Evolutionary conservation across 768 basidiomycete genomes (phyloP), one percentile per base, ranked within the genome.

Genomic region (Trametes gibbosa): DNA sequence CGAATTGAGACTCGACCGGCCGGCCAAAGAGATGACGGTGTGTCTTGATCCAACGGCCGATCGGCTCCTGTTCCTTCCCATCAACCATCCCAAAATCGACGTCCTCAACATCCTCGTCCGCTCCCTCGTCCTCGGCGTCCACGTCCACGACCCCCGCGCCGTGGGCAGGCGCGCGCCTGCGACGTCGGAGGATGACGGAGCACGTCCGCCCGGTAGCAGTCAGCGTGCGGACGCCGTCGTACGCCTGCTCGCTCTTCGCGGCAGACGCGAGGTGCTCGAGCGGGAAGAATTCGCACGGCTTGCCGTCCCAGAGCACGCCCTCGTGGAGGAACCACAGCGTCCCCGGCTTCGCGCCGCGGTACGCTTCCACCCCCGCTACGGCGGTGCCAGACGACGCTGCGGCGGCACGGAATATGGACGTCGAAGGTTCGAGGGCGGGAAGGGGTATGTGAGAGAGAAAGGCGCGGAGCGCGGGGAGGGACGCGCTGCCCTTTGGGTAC

Each of bases 261-360:
- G 58, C 52, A 17, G 53, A 52, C 13, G 67, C 68, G n/a, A 92
- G 70, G 62, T 86, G 82, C 45, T 78, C 75, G 23, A 87, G 71
- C 3, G 84, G 73, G 84, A 89, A 91, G 66, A 89, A 91, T 63
- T 89, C 86, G 66, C 86, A 89, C 2, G 88, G 88, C 62, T 87
- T 87, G 66, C 81, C 82, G 68, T 90, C 88, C 82, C 86, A 87
- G 8, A 92, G 77, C 16, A 92, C 77, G 6, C 89, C 90, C 23
- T 76, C 74, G 40, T 77, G 72, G 46, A 86, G 75, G 76, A 91
- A 92, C 85, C 89, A 89, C 40, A 92, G 73, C 46, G 78, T 85
- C 1, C 88, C 88, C 1, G 77, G 69, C 68, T 89, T 90, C 1
- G 89, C 88, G n/a, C 81, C 81, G 29, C 85, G 81, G 69, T 87